Evolutionary conservation across 2,329 filamentous ascomycete species (phyloP).

Genomic region (Hysterium pulicare): DNA sequence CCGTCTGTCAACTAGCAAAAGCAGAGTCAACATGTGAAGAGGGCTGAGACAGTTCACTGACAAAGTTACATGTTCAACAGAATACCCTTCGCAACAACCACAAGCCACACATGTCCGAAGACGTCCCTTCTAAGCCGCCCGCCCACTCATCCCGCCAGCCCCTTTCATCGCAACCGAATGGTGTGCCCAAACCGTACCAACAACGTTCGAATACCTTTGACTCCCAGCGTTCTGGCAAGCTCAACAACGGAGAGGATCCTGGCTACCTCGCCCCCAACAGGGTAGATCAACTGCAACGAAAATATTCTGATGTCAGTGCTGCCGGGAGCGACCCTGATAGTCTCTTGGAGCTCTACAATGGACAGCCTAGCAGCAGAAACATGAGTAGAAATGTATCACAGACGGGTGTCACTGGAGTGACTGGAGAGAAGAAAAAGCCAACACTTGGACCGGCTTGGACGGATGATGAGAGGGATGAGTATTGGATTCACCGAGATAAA

Average conservation of each 20-base stretch:
- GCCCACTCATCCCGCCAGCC: conserved; percentile 27
- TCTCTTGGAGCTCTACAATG: conserved; percentile 45
- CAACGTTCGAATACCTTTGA: conserved; percentile 28
- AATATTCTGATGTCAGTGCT: conserved; percentile 41
- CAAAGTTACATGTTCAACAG: no score
- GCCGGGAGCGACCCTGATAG: conserved; percentile 46
- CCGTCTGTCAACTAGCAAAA: no score
- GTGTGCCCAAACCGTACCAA: conserved; percentile 21
- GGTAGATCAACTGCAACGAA: conserved; percentile 36
- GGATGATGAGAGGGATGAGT: conserved; percentile 52
- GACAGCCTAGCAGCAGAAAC: conserved; percentile 13
- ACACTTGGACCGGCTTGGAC: conserved; percentile 18
- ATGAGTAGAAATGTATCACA: conserved; percentile 10
- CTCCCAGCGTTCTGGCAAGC: conserved; percentile 18
- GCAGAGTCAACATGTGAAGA: no score
- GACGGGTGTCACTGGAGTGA: conserved; percentile 3
- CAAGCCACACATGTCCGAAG: conserved; percentile 36
- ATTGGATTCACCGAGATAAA: conserved; percentile 86
- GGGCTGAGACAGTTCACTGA: no score
- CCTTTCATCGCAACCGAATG: conserved; percentile 33
- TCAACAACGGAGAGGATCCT: conserved; percentile 21
- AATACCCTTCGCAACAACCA: conserved; percentile 25
- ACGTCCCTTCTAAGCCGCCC: conserved; percentile 23
- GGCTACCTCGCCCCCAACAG: conserved; percentile 32
- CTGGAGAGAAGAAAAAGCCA: conserved; percentile 26